Percentiles rank a stretch among this genome's conserved stretches.
Conservation (phyloP, 2,329 filamentous ascomycete species). For the Fusarium sp. region DNA sequence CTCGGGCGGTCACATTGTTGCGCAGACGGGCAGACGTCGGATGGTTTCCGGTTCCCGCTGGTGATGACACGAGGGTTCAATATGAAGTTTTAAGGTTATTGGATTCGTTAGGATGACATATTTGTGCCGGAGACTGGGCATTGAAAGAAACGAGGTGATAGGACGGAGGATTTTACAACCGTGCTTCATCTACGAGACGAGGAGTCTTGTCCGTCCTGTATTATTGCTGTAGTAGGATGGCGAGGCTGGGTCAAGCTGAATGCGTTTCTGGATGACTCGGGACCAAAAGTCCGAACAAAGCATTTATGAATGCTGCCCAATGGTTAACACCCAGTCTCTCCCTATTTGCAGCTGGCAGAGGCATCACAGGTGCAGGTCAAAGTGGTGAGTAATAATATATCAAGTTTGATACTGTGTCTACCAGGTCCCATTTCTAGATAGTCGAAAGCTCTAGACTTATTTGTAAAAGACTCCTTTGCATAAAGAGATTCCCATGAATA, state of each 20-base stretch:
- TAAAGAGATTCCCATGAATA: neutral
- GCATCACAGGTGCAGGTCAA: neutral
- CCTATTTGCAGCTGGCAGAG: neutral
- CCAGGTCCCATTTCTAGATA: neutral
- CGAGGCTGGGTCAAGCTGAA: neutral
- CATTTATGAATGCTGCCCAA: neutral
- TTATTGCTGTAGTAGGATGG: neutral
- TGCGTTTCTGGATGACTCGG: neutral
- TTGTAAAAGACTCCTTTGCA: neutral
- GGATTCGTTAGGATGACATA: neutral
- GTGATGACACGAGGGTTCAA: slow-evolving; percentile 48
- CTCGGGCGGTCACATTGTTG: slow-evolving; percentile 59
- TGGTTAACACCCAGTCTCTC: neutral
- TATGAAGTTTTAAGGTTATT: slow-evolving; percentile 25
- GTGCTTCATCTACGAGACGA: too few relatives aligned
- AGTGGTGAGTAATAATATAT: neutral
- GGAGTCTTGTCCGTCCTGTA: neutral
- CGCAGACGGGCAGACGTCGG: slow-evolving; percentile 56
- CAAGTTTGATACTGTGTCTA: neutral
- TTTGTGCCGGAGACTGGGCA: neutral
- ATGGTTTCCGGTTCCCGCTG: slow-evolving; percentile 56
- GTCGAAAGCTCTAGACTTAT: neutral
- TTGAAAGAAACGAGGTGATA: neutral
- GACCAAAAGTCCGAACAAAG: neutral
- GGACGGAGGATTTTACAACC: too few relatives aligned